Conservation (phyloP, 805 yeast species). For the Hanseniaspora meyeri region DNA sequence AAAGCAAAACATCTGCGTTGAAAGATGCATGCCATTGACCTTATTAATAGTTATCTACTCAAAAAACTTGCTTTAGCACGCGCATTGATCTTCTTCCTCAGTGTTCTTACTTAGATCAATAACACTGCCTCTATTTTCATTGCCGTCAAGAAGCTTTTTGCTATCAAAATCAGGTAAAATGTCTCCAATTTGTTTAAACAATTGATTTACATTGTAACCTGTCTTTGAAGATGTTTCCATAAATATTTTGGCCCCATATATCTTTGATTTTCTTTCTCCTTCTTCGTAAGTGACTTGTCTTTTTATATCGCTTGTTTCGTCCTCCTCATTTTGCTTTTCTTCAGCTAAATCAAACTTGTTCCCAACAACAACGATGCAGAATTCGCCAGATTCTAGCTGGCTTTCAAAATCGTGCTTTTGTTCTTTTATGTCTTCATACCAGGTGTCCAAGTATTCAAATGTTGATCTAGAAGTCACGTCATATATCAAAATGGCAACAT, state of each 20-base stretch:
- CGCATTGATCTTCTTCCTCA: conserved; percentile 27
- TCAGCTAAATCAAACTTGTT: conserved; percentile 75
- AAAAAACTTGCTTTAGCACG: conserved; percentile 26
- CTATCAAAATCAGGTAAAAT: conserved; percentile 70
- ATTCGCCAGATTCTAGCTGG: conserved; percentile 46
- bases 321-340: conserved; percentile 25
- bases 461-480: conserved; percentile 81
- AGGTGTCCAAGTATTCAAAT: conserved; percentile 70
- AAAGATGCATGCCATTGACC: no score
- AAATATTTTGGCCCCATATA: conserved; percentile 62
- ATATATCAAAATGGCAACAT: conserved; percentile 94
- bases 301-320: not conserved
- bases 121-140: conserved; percentile 22
- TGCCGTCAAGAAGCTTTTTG: conserved; percentile 15
- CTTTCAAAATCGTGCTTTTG: conserved; percentile 41
- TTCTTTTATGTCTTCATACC: conserved; percentile 89
- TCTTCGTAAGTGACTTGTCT: conserved; percentile 76
- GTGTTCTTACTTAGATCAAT: conserved; percentile 34
- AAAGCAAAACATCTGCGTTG: no score
- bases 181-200: conserved; percentile 84
- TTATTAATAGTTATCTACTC: no score
- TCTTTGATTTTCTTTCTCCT: conserved; percentile 64
- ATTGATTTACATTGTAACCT: conserved; percentile 80
- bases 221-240: conserved; percentile 92
- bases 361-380: conserved; percentile 80